Conservation (phyloP, 352 stramenopile species). For the Pythium phragmiticola region DNA sequence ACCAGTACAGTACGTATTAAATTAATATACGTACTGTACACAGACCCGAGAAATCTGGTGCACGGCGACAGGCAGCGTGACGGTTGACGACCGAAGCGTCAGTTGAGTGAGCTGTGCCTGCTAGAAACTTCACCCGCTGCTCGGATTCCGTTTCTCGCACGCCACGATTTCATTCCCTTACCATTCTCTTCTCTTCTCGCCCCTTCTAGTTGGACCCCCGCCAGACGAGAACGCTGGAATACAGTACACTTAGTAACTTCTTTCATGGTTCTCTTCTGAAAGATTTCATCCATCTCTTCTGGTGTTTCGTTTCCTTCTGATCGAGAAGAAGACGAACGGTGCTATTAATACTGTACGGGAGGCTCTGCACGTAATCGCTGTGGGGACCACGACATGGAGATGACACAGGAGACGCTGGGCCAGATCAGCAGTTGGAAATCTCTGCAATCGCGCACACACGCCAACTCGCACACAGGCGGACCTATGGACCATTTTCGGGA, state of each 20-base stretch:
- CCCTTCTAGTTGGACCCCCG: neutral
- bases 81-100: neutral
- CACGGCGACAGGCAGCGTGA: neutral
- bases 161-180: neutral
- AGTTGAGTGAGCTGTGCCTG: neutral
- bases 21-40: neutral
- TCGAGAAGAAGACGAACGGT: neutral
- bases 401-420: no score
- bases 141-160: constrained; percentile 4
- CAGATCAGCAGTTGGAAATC: no score
- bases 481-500: neutral
- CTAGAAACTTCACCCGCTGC: neutral
- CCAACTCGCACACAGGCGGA: no score
- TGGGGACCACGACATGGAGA: no score
- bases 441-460: no score
- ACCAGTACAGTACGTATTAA: neutral
- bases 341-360: no score
- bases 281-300: neutral
- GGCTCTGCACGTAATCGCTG: no score
- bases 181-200: neutral
- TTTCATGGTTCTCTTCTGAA: no score
- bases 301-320: neutral
- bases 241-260: no score
- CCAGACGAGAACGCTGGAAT: no score
- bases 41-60: neutral